Base-by-base conservation (phyloP, 228 moss, liverwort and hornwort genomes). In the Sphagnum fallax region DNA sequence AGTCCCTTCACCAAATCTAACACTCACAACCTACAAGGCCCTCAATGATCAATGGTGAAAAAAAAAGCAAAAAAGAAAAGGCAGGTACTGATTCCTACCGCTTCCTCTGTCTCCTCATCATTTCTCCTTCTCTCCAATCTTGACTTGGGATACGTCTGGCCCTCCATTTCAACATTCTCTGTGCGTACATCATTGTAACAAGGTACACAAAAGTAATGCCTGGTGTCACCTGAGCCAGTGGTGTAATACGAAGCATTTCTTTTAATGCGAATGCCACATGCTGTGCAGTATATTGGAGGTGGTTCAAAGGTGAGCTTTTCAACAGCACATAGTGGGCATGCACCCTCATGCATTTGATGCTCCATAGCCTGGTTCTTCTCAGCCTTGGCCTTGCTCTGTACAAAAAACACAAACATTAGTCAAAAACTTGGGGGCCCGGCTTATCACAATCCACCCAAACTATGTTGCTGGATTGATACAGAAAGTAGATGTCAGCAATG, bases 301-400 rank as follows among this genome's bases (percentile, higher is more conserved):
- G 93, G 97, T 78, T 98, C 97, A 81, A 98, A 98, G 13, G 97
- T 91, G 60, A 98, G 88, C 76, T 91, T 98, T 78, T 98, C 97
- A 50, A 98, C 97, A 68, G 97, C 93, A 84, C 97, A 98, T 65
- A 98, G 75, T 32, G 87, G 93, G 76, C 97, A 98, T 55, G 97
- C 93, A 76, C 93, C 93, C 50, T 98, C 97, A 73, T 87, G 93
- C 93, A 93, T 98, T 83, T 91, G 90, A 71, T 98, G 90, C 80
- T 98, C 97, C 97, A 98, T 93, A 50, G 97, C 97, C 78, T 93
- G 93, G 78, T 98, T 98, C 73, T 98, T 98, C 72, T 98, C 97
- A 68, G 90, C 97, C 80, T 98, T 98, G 47, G 97, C 97, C 78
- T 93, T 98, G 80, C 91, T 93, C 97, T 98, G 88, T 13, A 70